Percentiles rank a stretch among this genome's conserved stretches.
Conservation (phyloP, 768 basidiomycete genomes). For the Suillus variegatus region DNA sequence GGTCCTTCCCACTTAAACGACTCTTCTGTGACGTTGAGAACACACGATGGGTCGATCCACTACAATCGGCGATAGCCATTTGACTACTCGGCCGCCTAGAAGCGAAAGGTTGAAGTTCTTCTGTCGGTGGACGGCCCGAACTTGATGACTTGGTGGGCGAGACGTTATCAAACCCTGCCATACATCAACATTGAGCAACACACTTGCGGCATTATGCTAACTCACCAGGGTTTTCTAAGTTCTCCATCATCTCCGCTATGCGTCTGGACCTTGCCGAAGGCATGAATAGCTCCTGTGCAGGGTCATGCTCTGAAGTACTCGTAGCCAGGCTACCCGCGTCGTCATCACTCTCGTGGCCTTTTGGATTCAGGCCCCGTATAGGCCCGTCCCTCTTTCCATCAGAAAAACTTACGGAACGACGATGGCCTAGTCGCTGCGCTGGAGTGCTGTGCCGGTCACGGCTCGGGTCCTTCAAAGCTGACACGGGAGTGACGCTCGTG, state of each 20-base stretch:
- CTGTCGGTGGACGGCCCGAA: slow-evolving; percentile 41
- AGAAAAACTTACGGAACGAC: slow-evolving; percentile 95
- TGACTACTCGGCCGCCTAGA: slow-evolving; percentile 41
- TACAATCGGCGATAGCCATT: slow-evolving; percentile 23
- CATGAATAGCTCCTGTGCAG: slow-evolving; percentile 33
- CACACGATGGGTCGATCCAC: slow-evolving; percentile 36
- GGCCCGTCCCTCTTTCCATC: slow-evolving; percentile 91
- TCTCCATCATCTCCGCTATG: slow-evolving; percentile 78
- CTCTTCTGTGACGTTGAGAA: slow-evolving; percentile 48
- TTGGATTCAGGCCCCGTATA: slow-evolving; percentile 60
- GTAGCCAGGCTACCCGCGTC: slow-evolving; percentile 24
- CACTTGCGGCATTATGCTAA: slow-evolving; percentile 11
- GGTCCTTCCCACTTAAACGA: slow-evolving; percentile 35
- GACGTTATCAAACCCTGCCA: slow-evolving; percentile 43
- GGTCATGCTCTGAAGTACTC: slow-evolving; percentile 20
- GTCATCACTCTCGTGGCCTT: slow-evolving; percentile 40
- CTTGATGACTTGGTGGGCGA: slow-evolving; percentile 59
- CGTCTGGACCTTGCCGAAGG: slow-evolving; percentile 76
- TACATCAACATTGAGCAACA: slow-evolving; percentile 11
- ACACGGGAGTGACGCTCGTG: slow-evolving; percentile 51
- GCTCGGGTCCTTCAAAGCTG: slow-evolving; percentile 56
- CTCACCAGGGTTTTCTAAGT: slow-evolving; percentile 69
- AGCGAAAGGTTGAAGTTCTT: slow-evolving; percentile 49
- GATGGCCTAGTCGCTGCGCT: slow-evolving; percentile 48
- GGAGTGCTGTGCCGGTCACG: slow-evolving; percentile 57